Conservation (phyloP, 805 yeast species). For the Starmera caribaea region DNA sequence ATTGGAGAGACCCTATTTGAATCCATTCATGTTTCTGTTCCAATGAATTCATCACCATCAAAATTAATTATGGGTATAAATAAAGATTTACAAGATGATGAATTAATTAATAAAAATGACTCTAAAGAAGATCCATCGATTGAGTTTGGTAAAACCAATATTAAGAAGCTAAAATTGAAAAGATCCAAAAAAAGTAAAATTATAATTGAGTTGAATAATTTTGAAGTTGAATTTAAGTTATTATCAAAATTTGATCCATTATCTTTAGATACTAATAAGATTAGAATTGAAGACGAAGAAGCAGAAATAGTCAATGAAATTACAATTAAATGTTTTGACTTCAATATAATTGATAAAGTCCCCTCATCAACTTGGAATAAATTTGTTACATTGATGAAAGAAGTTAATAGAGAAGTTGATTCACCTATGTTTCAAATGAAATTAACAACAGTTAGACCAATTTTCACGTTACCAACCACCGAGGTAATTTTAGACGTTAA, state of each 20-base stretch:
- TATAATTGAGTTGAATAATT: conserved; percentile 41
- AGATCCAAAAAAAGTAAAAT: conserved; percentile 59
- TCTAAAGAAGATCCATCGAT: conserved; percentile 7
- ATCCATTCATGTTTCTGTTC: conserved; percentile 68
- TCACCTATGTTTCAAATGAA: conserved; percentile 49
- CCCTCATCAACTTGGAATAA: conserved; percentile 89
- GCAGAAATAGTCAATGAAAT: conserved; percentile 41
- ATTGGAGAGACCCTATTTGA: conserved; percentile 63
- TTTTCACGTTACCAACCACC: conserved; percentile 50
- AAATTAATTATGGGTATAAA: conserved; percentile 46
- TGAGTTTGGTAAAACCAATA: conserved; percentile 16
- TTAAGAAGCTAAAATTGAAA: conserved; percentile 43
- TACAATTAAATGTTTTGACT: conserved; percentile 38
- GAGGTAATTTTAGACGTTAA: conserved; percentile 49
- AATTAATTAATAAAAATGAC: conserved; percentile 8
- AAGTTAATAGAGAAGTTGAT: conserved; percentile 58
- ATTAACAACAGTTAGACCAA: conserved; percentile 56
- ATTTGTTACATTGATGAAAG: conserved; percentile 60
- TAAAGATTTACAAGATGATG: conserved; percentile 31
- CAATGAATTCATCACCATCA: conserved; percentile 31
- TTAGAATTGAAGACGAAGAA: conserved; percentile 15
- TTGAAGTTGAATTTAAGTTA: conserved; percentile 37
- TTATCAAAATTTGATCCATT: conserved; percentile 39
- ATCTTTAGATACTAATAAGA: conserved; percentile 14
- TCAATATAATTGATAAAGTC: conserved; percentile 66